Percentiles rank a stretch among this genome's conserved stretches.
Evolutionary conservation across 208 protist species (phyloP).

Genomic region (Acanthamoeba pearcei): DNA sequence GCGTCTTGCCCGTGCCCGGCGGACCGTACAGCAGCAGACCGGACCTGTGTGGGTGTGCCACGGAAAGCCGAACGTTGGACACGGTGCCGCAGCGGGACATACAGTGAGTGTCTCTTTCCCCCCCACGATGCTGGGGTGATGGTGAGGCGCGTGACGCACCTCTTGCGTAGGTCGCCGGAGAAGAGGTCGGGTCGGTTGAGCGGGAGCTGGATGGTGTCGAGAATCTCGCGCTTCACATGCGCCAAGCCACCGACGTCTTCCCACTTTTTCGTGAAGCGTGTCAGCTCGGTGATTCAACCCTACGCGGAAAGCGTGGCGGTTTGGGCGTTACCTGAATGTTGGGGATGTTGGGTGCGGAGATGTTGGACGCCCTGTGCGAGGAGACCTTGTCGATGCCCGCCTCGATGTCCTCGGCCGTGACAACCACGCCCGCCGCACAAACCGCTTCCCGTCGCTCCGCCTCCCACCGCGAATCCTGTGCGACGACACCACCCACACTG

Average conservation of each 20-base stretch:
- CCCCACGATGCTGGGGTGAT: too few species aligned
- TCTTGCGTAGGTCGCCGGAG: conserved; percentile 79
- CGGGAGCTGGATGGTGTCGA: conserved; percentile 96
- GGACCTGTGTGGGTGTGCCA: background rate
- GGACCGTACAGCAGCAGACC: conserved; percentile 74
- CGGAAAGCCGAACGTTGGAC: too few species aligned
- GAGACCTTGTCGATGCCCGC: conserved; percentile 76
- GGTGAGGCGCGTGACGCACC: background rate
- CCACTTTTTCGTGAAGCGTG: conserved; percentile 72
- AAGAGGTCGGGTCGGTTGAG: conserved; percentile 95
- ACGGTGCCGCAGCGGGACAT: too few species aligned
- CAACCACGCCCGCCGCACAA: conserved; percentile 59
- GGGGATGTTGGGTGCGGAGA: conserved; percentile 78
- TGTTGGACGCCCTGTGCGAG: conserved; percentile 74
- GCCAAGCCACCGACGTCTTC: conserved; percentile 94
- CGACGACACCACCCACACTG: background rate
- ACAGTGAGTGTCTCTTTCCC: too few species aligned
- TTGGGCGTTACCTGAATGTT: background rate
- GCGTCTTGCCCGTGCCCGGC: conserved; percentile 86
- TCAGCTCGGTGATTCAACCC: too few species aligned
- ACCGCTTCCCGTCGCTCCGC: conserved; percentile 22
- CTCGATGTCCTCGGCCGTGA: conserved; percentile 78
- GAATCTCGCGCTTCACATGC: conserved; percentile 95
- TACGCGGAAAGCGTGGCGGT: too few species aligned
- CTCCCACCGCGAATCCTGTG: background rate